These are phyloP conservation scores for Microbotryomycetes sp. DNA, from an alignment of 1,284 basidiomycete genomes.

Conservation along the genomic window DNA sequence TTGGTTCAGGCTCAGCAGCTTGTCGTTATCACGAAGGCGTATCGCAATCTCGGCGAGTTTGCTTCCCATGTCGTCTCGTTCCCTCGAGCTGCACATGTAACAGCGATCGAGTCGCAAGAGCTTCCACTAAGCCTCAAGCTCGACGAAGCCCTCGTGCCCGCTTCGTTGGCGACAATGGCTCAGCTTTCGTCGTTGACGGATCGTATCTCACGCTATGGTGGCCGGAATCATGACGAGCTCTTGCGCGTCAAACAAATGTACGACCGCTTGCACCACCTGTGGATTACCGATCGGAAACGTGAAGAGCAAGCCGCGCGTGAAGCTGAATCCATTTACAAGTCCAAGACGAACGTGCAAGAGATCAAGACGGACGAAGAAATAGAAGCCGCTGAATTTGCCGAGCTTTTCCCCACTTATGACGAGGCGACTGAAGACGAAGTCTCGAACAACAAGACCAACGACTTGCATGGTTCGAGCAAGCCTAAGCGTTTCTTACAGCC, in stretches of 20 bases:
- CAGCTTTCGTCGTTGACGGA: constrained; percentile 21
- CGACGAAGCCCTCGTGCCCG: constrained; percentile 20
- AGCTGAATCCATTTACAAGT: constrained; percentile 71
- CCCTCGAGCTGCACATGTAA: constrained; percentile 8
- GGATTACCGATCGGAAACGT: constrained; percentile 70
- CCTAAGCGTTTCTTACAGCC: constrained; percentile 9
- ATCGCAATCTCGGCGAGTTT: neutral
- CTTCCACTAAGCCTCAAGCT: constrained; percentile 29
- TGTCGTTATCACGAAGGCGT: neutral
- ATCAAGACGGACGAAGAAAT: constrained; percentile 57
- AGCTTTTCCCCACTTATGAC: constrained; percentile 35
- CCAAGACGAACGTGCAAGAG: constrained; percentile 54
- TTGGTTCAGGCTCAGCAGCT: neutral
- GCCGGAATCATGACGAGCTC: constrained; percentile 35
- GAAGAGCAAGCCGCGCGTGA: constrained; percentile 59
- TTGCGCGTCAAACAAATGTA: constrained; percentile 48
- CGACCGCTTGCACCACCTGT: constrained; percentile 67
- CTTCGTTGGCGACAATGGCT: constrained; percentile 24
- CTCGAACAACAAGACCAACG: constrained; percentile 8
- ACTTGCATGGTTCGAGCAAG: neutral
- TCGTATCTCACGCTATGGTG: constrained; percentile 4
- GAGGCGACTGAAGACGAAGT: constrained; percentile 51
- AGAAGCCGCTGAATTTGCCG: constrained; percentile 35
- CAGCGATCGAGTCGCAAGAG: constrained; percentile 8
- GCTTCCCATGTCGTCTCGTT: constrained; percentile 11